A percentile compares a stretch with the other conserved stretches of the same genome.
phyloP scores from a whole-genome alignment of 2,329 filamentous ascomycete genomes.

The Pseudocercospora pini-densiflorae region DNA sequence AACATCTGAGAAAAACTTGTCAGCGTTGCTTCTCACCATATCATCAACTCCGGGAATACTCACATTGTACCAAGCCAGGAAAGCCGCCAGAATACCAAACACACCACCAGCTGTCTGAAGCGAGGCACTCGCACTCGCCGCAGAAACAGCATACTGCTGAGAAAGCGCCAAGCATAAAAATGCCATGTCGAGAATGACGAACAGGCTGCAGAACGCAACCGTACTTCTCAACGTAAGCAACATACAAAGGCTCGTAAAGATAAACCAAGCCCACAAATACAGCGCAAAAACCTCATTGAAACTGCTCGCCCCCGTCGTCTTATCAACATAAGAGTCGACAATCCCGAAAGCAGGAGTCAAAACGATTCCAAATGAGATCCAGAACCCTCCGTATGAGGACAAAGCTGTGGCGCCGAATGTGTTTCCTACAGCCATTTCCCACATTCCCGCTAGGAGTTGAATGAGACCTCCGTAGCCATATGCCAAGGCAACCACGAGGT shows the following conservation, averaged over 20 bases:
- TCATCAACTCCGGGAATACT: slow-evolving; percentile 54
- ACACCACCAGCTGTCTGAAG: slow-evolving; percentile 71
- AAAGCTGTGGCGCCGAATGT: slow-evolving; percentile 83
- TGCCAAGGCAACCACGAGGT: slow-evolving; percentile 70
- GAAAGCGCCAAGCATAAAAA: slow-evolving; percentile 69
- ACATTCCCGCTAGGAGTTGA: slow-evolving; percentile 84
- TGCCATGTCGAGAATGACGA: slow-evolving; percentile 74
- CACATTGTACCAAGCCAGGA: slow-evolving; percentile 86
- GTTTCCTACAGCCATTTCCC: slow-evolving; percentile 88
- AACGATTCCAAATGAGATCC: slow-evolving; percentile 22
- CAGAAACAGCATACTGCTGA: slow-evolving; percentile 34
- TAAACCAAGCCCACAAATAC: slow-evolving; percentile 81
- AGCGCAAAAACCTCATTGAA: slow-evolving; percentile 69
- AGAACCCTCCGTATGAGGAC: slow-evolving; percentile 73
- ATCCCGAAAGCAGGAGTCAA: slow-evolving; percentile 17
- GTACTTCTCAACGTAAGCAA: slow-evolving; percentile 77
- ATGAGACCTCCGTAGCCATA: slow-evolving; percentile 79
- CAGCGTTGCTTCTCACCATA: neutral
- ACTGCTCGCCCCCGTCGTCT: slow-evolving; percentile 40
- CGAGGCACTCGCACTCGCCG: slow-evolving; percentile 32
- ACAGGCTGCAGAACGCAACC: slow-evolving; percentile 76
- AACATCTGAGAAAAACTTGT: neutral
- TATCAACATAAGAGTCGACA: slow-evolving; percentile 40
- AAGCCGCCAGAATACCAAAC: slow-evolving; percentile 80
- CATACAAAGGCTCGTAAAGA: slow-evolving; percentile 77